Percentiles rank a stretch among this genome's conserved stretches.
phyloP scores from a whole-genome alignment of 345 rosid species.

The Hypericum perforatum region DNA sequence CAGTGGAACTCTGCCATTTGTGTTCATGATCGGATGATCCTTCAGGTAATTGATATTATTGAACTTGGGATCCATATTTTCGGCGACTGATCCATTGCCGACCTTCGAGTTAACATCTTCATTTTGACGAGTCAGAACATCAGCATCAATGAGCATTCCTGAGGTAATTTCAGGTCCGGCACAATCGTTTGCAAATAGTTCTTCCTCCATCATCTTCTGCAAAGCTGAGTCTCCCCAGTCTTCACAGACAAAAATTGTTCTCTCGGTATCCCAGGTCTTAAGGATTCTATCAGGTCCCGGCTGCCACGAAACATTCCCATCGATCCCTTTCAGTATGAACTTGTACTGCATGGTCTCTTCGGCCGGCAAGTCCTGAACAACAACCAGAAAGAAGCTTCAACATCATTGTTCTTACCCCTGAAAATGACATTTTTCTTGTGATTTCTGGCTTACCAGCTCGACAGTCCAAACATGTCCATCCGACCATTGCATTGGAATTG shows the following conservation, averaged over 20 bases:
- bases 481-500: conserved; percentile 26
- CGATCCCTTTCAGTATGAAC: conserved; percentile 15
- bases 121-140: conserved; percentile 17
- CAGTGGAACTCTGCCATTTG: conserved; percentile 8
- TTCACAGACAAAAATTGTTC: conserved; percentile 15
- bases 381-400: background rate
- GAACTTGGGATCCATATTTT: background rate
- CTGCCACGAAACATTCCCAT: conserved; percentile 24
- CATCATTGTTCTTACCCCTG: background rate
- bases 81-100: conserved; percentile 2
- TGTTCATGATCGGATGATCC: conserved; percentile 15
- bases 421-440: background rate
- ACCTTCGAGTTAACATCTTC: conserved; percentile 15
- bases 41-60: conserved; percentile 20
- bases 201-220: conserved; percentile 18
- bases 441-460: conserved; percentile 20
- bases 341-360: conserved; percentile 21
- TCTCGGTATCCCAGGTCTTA: conserved; percentile 20
- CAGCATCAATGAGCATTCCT: conserved; percentile 17
- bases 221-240: conserved; percentile 26
- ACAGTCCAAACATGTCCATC: conserved; percentile 25
- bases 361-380: conserved; percentile 15
- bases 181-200: background rate
- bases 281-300: conserved; percentile 28
- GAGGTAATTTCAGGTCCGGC: conserved; percentile 11